A percentile compares a stretch with the other conserved stretches of the same genome.
Evolutionary conservation across 192 early-diverging fungal genomes (phyloP).

Genomic region (Backusella circina): DNA sequence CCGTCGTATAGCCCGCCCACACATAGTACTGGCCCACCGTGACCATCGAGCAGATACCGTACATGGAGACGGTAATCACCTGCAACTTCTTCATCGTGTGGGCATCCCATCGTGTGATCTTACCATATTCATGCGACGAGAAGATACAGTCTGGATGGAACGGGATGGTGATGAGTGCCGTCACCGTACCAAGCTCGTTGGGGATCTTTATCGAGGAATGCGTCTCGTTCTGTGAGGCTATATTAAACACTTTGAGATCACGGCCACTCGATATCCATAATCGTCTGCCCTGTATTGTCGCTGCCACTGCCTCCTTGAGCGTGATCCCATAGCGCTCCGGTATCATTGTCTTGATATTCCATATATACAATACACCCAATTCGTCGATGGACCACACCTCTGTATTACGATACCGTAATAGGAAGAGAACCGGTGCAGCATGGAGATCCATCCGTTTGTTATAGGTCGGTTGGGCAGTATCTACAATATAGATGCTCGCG

Average conservation of each 20-base stretch:
- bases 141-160: conserved; percentile 46
- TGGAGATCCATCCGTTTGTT: conserved; percentile 27
- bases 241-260: conserved; percentile 52
- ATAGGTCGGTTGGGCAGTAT: conserved; percentile 11
- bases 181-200: conserved; percentile 52
- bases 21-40: conserved; percentile 55
- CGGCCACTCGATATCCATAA: conserved; percentile 63
- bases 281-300: conserved; percentile 35
- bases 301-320: conserved; percentile 38
- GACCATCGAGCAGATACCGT: conserved; percentile 59
- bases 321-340: conserved; percentile 12
- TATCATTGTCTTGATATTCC: conserved; percentile 24
- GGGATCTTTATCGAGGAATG: conserved; percentile 29
- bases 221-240: conserved; percentile 20
- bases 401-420: conserved; percentile 45
- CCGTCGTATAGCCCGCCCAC: conserved; percentile 75
- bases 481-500: conserved; percentile 55
- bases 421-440: conserved; percentile 41
- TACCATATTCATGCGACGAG: conserved; percentile 78
- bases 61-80: conserved; percentile 50
- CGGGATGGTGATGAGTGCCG: conserved; percentile 46
- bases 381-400: conserved; percentile 71
- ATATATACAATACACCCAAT: conserved; percentile 53
- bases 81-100: conserved; percentile 37
- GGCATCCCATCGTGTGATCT: conserved; percentile 64